A percentile compares a stretch with the other conserved stretches of the same genome.
These are phyloP conservation scores for Panicum miliaceum DNA, from an alignment of 176 grass and related monocot species.

Conservation along the genomic window DNA sequence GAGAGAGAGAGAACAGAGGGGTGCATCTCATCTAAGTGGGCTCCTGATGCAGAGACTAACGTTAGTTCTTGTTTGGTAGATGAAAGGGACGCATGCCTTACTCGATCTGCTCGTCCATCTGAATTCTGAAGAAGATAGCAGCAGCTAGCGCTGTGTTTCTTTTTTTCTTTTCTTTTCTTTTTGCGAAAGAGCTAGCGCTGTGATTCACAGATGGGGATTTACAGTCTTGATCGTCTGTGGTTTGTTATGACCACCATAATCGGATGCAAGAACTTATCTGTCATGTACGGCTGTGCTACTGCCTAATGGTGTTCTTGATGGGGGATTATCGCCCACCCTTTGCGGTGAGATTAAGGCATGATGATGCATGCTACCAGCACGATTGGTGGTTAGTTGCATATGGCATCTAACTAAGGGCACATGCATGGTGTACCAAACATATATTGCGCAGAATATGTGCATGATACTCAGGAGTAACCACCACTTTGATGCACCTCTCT, in stretches of 20 bases:
- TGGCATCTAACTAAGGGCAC: constrained; percentile 27
- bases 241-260: not conserved
- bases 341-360: constrained; percentile 34
- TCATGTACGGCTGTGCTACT: not conserved
- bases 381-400: constrained; percentile 29
- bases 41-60: constrained; percentile 9
- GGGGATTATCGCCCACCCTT: constrained; percentile 22
- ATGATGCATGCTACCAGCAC: constrained; percentile 31
- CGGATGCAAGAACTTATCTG: not conserved
- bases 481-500: not conserved
- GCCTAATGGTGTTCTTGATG: constrained; percentile 5
- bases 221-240: not conserved
- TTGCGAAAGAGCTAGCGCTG: too few species aligned
- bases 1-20: not conserved
- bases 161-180: too few species aligned
- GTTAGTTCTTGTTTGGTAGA: constrained; percentile 43
- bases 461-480: constrained; percentile 16
- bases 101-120: constrained; percentile 6
- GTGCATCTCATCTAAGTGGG: constrained; percentile 21
- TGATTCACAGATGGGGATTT: constrained; percentile 4
- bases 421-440: constrained; percentile 36
- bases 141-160: not conserved
- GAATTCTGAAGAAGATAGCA: not conserved
- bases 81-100: constrained; percentile 44
- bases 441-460: not conserved